Evolutionary conservation across 2,329 filamentous ascomycete species (phyloP).

Genomic region (Triangularia verruculosa): DNA sequence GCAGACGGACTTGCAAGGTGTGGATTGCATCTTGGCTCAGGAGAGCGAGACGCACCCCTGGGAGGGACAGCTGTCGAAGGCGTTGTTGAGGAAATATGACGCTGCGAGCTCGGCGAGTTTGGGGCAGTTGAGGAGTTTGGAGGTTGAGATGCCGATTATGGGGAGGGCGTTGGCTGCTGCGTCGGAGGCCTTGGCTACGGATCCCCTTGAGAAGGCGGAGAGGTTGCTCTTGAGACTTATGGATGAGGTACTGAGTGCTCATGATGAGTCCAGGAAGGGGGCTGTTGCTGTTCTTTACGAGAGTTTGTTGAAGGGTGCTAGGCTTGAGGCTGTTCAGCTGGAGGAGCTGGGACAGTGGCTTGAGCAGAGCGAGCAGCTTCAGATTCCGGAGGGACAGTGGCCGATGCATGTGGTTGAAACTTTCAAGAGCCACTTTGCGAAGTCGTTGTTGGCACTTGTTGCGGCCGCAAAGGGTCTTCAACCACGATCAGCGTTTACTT

Average conservation of each 20-base stretch:
- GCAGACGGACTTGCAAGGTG: conserved; percentile 43
- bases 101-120: conserved; percentile 53
- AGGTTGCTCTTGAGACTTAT: conserved; percentile 47
- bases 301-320: conserved; percentile 9
- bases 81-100: conserved; percentile 55
- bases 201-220: conserved; percentile 50
- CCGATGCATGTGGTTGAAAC: conserved; percentile 37
- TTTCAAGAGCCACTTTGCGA: conserved; percentile 43
- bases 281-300: conserved; percentile 30
- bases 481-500: conserved; percentile 36
- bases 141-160: conserved; percentile 61
- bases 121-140: conserved; percentile 59
- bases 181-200: conserved; percentile 46
- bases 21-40: conserved; percentile 44
- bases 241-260: conserved; percentile 40
- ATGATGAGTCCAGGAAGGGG: conserved; percentile 35
- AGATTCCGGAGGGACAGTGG: conserved; percentile 29
- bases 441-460: conserved; percentile 45
- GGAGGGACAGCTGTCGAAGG: conserved; percentile 46
- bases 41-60: conserved; percentile 41
- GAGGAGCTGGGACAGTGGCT: conserved; percentile 16
- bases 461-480: conserved; percentile 33
- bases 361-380: conserved; percentile 21
- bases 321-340: conserved; percentile 8
- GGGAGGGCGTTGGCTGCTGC: conserved; percentile 53